phyloP scores from a whole-genome alignment of 2,329 filamentous ascomycete genomes.

The Stenocarpella maydis region DNA sequence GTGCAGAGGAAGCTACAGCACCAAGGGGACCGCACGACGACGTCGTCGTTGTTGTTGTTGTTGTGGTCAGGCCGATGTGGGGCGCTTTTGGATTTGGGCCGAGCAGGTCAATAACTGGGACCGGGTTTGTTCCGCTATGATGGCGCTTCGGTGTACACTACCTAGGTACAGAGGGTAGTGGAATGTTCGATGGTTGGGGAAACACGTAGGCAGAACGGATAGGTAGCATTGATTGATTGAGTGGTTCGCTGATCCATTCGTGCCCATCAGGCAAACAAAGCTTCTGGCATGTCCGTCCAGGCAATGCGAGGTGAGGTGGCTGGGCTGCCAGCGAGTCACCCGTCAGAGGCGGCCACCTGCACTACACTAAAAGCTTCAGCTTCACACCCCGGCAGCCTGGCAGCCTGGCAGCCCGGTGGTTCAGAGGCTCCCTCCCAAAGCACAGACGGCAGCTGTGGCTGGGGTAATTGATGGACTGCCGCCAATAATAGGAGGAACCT shows the following conservation, averaged over 20 bases:
- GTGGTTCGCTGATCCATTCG: too few relatives aligned
- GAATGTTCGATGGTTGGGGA: slow-evolving; percentile 10
- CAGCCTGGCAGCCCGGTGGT: too few relatives aligned
- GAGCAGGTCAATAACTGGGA: not conserved
- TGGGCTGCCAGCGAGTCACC: slow-evolving; percentile 10
- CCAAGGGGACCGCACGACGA: slow-evolving; percentile 5
- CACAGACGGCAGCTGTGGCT: too few relatives aligned
- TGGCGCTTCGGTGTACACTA: not conserved
- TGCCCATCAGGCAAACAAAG: too few relatives aligned
- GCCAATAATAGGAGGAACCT: not conserved
- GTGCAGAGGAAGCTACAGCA: not conserved
- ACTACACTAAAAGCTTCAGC: not conserved
- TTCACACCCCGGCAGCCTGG: not conserved
- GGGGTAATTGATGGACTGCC: not conserved
- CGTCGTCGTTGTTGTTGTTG: slow-evolving; percentile 28
- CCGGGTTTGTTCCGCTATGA: not conserved
- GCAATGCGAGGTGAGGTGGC: slow-evolving; percentile 15
- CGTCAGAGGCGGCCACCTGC: too few relatives aligned
- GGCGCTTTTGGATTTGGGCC: slow-evolving; percentile 23
- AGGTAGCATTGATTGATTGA: slow-evolving; percentile 6
- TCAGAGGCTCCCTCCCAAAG: too few relatives aligned
- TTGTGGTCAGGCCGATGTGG: slow-evolving; percentile 22
- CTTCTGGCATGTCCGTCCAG: too few relatives aligned
- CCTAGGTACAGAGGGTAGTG: too few relatives aligned
- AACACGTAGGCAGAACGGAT: not conserved